Percentiles rank a stretch among this genome's conserved stretches.
Evolutionary conservation across 208 protist species (phyloP).

Genomic region (Willaertia magna): DNA sequence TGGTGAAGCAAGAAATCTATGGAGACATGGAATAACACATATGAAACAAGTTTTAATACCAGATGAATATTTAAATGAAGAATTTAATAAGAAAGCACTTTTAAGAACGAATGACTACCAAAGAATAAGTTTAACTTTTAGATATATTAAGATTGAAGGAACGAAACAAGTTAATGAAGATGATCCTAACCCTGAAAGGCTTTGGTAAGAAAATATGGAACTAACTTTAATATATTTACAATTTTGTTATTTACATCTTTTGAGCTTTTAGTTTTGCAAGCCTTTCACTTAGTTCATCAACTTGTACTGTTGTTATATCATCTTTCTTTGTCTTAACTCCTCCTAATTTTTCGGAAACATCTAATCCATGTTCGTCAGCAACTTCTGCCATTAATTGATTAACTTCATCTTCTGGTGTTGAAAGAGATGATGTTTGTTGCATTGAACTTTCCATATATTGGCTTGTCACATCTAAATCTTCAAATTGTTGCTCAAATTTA

Average conservation of each 20-base stretch:
- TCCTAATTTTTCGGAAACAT: slow-evolving; percentile 43
- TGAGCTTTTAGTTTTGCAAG: slow-evolving; percentile 21
- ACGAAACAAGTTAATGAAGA: background rate
- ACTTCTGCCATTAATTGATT: slow-evolving; percentile 77
- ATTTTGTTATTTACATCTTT: background rate
- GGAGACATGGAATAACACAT: background rate
- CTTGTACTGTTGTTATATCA: background rate
- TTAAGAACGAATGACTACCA: background rate
- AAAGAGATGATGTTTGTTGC: slow-evolving; percentile 60
- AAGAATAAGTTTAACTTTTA: background rate
- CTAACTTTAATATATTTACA: background rate
- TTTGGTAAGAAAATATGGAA: no score
- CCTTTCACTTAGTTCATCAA: slow-evolving; percentile 35
- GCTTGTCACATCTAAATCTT: slow-evolving; percentile 82
- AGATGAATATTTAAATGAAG: background rate
- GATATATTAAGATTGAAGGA: background rate
- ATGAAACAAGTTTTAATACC: background rate
- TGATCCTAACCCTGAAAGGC: background rate
- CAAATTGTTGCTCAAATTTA: slow-evolving; percentile 92
- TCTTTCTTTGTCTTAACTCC: background rate
- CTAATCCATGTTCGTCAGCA: slow-evolving; percentile 79
- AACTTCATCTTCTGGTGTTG: slow-evolving; percentile 75
- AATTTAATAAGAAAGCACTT: background rate
- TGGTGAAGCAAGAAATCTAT: background rate
- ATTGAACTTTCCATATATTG: slow-evolving; percentile 82